Evolutionary conservation across 1,139 yeast genomes (phyloP).

Genomic region (Candida dubliniensis): DNA sequence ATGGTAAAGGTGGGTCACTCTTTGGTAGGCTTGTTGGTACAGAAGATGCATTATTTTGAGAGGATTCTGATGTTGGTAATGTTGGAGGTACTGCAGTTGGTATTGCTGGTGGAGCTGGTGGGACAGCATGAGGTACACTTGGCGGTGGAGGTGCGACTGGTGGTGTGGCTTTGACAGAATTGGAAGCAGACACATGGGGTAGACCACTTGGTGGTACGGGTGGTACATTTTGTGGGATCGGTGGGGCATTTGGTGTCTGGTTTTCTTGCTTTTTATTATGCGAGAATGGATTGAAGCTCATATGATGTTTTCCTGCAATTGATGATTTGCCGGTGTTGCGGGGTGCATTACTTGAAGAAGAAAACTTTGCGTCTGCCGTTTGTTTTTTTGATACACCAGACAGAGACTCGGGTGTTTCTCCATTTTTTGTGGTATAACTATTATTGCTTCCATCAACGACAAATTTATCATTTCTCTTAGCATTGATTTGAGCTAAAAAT

Average conservation of each 20-base stretch:
- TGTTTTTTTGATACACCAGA: conserved; percentile 17
- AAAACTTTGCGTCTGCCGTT: conserved; percentile 11
- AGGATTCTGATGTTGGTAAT: conserved; percentile 7
- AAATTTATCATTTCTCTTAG: conserved; percentile 35
- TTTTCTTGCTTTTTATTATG: conserved; percentile 8
- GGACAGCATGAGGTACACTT: conserved; percentile 14
- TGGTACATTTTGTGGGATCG: conserved; percentile 7
- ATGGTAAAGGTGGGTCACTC: conserved; percentile 15
- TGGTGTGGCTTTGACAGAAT: conserved; percentile 6
- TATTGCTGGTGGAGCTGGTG: conserved; percentile 14
- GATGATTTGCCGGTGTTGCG: conserved; percentile 1
- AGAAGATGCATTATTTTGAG: conserved; percentile 8
- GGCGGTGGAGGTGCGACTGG: conserved; percentile 15
- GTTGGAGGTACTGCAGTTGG: conserved; percentile 12
- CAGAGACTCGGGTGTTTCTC: conserved; percentile 19
- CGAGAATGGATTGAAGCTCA: conserved; percentile 10
- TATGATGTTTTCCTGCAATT: conserved; percentile 4
- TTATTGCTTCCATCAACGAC: conserved; percentile 33
- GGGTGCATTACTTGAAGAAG: neutral
- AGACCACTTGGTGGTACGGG: conserved; percentile 12
- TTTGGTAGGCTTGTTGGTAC: conserved; percentile 14
- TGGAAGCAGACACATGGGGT: conserved; percentile 7
- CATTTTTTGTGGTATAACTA: conserved; percentile 20
- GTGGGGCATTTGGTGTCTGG: conserved; percentile 12
- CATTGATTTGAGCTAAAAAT: conserved; percentile 43